phyloP scores from a whole-genome alignment of 2,329 filamentous ascomycete species.

The Microascus cirrosus region DNA sequence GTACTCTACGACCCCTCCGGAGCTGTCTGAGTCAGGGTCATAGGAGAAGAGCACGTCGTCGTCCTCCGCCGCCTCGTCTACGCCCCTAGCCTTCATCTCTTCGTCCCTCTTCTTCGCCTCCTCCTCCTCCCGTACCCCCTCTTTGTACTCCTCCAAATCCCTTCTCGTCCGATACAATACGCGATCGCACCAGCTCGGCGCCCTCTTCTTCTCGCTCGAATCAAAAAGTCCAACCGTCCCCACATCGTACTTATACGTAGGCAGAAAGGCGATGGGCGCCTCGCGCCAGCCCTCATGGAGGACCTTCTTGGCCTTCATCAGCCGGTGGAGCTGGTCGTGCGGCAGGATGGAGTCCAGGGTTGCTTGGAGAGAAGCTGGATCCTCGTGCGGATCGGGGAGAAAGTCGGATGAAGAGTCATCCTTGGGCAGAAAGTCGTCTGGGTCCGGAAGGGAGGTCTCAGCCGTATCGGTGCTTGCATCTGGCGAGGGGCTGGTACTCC shows the following conservation, averaged over 20 bases:
- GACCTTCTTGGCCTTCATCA: conserved; percentile 64
- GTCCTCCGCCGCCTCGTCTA: conserved; percentile 63
- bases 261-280: conserved; percentile 76
- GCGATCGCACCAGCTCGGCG: conserved; percentile 94
- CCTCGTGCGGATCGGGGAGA: conserved; percentile 54
- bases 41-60: conserved; percentile 85
- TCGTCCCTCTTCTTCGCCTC: conserved; percentile 63
- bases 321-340: conserved; percentile 73
- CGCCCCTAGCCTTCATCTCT: conserved; percentile 72
- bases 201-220: conserved; percentile 84
- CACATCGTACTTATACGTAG: conserved; percentile 95
- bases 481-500: conserved; percentile 14
- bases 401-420: conserved; percentile 49
- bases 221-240: conserved; percentile 91
- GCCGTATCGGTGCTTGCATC: conserved; percentile 2
- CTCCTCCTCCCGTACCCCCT: conserved; percentile 50
- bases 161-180: conserved; percentile 74
- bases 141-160: conserved; percentile 57
- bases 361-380: conserved; percentile 78
- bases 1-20: conserved; percentile 47
- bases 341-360: conserved; percentile 78
- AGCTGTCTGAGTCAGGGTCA: conserved; percentile 66
- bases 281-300: conserved; percentile 92
- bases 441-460: conserved; percentile 1
- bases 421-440: not conserved